These are phyloP conservation scores for Penicillium sp. DNA, from an alignment of 2,329 filamentous ascomycete species.

Conservation along the genomic window DNA sequence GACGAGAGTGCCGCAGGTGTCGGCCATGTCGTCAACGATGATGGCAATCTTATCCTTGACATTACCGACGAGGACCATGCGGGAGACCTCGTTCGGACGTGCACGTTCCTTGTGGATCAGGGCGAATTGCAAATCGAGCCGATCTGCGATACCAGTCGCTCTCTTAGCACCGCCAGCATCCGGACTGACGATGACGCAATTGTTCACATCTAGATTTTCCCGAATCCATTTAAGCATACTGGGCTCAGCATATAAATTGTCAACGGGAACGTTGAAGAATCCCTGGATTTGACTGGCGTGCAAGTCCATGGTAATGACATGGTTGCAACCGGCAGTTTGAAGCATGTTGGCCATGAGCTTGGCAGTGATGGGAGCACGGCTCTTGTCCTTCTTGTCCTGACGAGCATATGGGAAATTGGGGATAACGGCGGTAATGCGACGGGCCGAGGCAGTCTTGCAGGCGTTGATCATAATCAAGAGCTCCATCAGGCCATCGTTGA, in stretches of 20 bases:
- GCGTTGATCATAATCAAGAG: slow-evolving; percentile 97
- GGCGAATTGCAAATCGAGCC: slow-evolving; percentile 82
- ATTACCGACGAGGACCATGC: slow-evolving; percentile 94
- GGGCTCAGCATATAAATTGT: slow-evolving; percentile 88
- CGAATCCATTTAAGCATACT: slow-evolving; percentile 87
- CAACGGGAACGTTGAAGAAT: slow-evolving; percentile 80
- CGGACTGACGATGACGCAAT: slow-evolving; percentile 89
- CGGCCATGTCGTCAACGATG: slow-evolving; percentile 95
- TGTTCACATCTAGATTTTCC: slow-evolving; percentile 72
- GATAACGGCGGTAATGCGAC: slow-evolving; percentile 89
- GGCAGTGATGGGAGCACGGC: slow-evolving; percentile 89
- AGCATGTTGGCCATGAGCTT: slow-evolving; percentile 98
- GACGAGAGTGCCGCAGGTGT: slow-evolving; percentile 81
- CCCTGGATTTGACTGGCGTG: slow-evolving; percentile 92
- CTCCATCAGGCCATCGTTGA: slow-evolving; percentile 98
- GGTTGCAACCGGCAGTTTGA: slow-evolving; percentile 85
- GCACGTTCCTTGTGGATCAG: slow-evolving; percentile 96
- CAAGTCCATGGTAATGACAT: slow-evolving; percentile 93
- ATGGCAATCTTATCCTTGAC: slow-evolving; percentile 89
- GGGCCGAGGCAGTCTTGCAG: slow-evolving; percentile 76
- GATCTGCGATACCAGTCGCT: slow-evolving; percentile 87
- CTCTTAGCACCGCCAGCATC: slow-evolving; percentile 92
- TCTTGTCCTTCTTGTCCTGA: slow-evolving; percentile 97
- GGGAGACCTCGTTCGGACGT: slow-evolving; percentile 81
- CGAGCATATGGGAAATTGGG: slow-evolving; percentile 95